These are phyloP conservation scores for Pseudozyma pruni DNA, from an alignment of 1,284 basidiomycete species.

Conservation along the genomic window DNA sequence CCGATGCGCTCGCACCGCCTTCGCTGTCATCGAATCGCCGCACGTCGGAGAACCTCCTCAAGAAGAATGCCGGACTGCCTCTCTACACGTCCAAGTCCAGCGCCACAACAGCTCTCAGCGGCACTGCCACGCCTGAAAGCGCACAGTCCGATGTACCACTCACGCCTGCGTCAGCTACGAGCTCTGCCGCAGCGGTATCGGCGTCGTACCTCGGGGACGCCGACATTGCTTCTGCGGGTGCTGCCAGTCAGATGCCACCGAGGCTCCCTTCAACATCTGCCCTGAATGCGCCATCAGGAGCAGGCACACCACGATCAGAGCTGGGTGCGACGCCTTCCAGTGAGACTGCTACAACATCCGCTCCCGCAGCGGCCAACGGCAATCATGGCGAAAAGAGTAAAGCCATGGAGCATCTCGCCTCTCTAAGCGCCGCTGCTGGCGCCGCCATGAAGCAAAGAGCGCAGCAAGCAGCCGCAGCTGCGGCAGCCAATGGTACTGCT, in stretches of 20 bases:
- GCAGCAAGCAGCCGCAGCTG: conserved; percentile 29
- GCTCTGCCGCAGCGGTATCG: conserved; percentile 1
- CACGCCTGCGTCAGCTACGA: conserved; percentile 1
- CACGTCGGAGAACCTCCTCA: conserved; percentile 41
- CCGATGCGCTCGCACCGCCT: conserved; percentile 13
- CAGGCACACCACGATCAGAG: not conserved
- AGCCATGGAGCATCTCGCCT: conserved; percentile 51
- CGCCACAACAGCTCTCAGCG: conserved; percentile 49
- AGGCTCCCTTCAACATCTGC: not conserved
- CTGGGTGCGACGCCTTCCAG: conserved; percentile 1
- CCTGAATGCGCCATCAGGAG: not conserved
- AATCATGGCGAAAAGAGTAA: conserved; percentile 41
- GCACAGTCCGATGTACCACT: conserved; percentile 17
- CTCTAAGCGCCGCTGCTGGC: conserved; percentile 52
- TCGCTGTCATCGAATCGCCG: conserved; percentile 21
- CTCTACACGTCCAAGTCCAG: conserved; percentile 39
- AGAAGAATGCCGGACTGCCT: conserved; percentile 34
- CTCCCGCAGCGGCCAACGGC: not conserved
- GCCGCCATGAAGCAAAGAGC: conserved; percentile 41
- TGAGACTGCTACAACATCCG: not conserved
- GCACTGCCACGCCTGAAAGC: conserved; percentile 42
- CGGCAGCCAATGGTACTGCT: conserved; percentile 9
- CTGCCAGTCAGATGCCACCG: conserved; percentile 3
- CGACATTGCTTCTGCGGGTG: conserved; percentile 1
- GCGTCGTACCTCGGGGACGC: conserved; percentile 3